Base-by-base conservation (phyloP, 176 grass and related monocot genomes). In the Alloteropsis semialata region DNA sequence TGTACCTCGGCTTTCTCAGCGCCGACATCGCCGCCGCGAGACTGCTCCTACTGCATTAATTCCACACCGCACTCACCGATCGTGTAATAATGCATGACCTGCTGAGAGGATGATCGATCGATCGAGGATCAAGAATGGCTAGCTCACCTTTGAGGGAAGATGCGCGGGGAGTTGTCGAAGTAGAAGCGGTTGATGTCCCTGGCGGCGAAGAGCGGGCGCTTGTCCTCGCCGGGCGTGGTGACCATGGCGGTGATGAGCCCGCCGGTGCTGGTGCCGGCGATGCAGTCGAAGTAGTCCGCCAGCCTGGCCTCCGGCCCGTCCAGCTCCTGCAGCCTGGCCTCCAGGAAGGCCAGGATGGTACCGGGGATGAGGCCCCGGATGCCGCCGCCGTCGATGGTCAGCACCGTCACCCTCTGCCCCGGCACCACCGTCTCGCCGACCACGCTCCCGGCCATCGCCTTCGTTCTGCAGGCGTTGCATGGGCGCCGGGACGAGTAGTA, bases 261-360 rank as follows among this genome's bases (percentile, higher is more conserved):
- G 41, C 90, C 90, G 44, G 90, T 92, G 71, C 90, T 92, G 18
- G 90, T 92, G 11, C 90, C 86, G 60, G 82, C 71, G 51, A 92
- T 79, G 50, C 80, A 74, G 46, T 92, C 86, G 63, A 88, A 92
- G 78, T 92, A 92, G 55, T 92, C 82, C 0, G 90, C 86, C 9
- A 92, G 60, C 78, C 90, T 79, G 1, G 59, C 82, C 7, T 75
- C 72, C 10, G 82, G 57, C 29, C 90, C 86, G 22, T 92, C 90
- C 21, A 86, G 78, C 56, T 79, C 78, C 86, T 83, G 80, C 8
- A 88, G 60, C 84, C 8, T 44, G 18, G 59, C 58, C 39, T 91
- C 89, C 0, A 91, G 85, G 82, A 81, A 91, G 0, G 65, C 85
- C 1, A 91, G 89, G 54, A 91, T 81, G 45, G 89, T 88, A 56